Evolutionary conservation across 176 grass and related monocot species (phyloP).

Genomic region (Aegilops umbellulata): DNA sequence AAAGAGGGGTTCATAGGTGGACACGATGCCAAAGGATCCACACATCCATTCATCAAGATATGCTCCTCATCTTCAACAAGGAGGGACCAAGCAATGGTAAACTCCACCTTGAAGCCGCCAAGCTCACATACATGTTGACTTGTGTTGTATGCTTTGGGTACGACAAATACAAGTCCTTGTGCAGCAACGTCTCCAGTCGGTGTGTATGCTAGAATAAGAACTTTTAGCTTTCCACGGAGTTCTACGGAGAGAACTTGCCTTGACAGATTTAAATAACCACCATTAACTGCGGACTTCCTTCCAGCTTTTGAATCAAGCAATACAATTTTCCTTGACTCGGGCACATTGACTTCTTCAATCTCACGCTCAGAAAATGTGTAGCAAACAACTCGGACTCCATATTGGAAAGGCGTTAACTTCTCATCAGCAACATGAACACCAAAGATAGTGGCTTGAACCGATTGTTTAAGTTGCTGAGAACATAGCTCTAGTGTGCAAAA

Average conservation of each 20-base stretch:
- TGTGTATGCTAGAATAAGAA: neutral
- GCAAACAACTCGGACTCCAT: neutral
- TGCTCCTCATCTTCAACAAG: neutral
- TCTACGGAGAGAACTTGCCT: neutral
- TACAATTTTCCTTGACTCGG: neutral
- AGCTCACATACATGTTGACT: neutral
- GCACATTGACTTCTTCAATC: neutral
- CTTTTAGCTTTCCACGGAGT: neutral
- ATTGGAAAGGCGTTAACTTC: neutral
- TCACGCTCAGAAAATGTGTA: neutral
- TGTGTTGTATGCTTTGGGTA: neutral
- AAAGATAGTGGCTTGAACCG: neutral
- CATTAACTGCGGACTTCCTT: neutral
- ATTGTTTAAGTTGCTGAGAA: neutral
- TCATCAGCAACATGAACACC: neutral
- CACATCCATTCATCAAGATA: neutral
- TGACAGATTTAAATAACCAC: neutral
- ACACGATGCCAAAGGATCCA: neutral
- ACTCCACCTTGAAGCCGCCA: neutral
- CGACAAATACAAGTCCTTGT: neutral
- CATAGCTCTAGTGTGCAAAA: neutral
- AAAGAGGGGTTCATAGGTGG: neutral
- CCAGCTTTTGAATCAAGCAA: neutral
- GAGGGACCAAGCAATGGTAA: neutral
- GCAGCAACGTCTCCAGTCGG: neutral